Percentiles rank a stretch among this genome's conserved stretches.
Conservation (phyloP, 371 early-diverging fungal genomes). For the Cokeromyces recurvatus region DNA sequence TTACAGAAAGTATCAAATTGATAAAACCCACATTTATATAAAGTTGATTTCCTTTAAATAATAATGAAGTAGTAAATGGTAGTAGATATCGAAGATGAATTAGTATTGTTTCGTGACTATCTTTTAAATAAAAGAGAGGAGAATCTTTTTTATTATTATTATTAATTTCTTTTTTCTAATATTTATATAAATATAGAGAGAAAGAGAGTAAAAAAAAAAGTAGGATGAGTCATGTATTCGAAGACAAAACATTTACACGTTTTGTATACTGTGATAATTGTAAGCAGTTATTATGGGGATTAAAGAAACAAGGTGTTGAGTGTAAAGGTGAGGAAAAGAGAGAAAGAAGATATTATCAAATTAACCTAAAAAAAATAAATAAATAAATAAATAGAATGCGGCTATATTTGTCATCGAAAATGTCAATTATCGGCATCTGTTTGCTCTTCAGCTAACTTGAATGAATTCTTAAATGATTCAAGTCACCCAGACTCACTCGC, state of each 20-base stretch:
- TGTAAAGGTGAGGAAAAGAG: conserved; percentile 11
- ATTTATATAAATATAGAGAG: no score
- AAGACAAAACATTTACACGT: conserved; percentile 13
- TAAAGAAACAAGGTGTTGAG: conserved; percentile 16
- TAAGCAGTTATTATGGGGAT: conserved; percentile 18
- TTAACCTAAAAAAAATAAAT: background rate
- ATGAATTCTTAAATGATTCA: conserved; percentile 5
- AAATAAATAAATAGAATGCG: conserved; percentile 11
- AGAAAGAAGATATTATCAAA: background rate
- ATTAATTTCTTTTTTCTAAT: no score
- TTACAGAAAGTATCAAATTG: no score
- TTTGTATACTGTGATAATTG: conserved; percentile 18
- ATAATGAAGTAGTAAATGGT: no score
- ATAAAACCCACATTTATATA: no score
- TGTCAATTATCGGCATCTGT: conserved; percentile 2
- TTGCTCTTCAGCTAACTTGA: conserved; percentile 1
- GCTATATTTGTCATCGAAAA: conserved; percentile 10
- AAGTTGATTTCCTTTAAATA: no score
- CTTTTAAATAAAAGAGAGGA: no score
- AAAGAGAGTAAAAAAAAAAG: no score
- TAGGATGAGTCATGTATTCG: conserved; percentile 21
- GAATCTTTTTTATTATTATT: no score
- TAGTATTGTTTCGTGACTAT: no score
- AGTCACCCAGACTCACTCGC: background rate
- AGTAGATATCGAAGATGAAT: no score